A percentile compares a stretch with the other conserved stretches of the same genome.
phyloP scores from a whole-genome alignment of 2,329 filamentous ascomycete genomes.

The Colletotrichum musae region DNA sequence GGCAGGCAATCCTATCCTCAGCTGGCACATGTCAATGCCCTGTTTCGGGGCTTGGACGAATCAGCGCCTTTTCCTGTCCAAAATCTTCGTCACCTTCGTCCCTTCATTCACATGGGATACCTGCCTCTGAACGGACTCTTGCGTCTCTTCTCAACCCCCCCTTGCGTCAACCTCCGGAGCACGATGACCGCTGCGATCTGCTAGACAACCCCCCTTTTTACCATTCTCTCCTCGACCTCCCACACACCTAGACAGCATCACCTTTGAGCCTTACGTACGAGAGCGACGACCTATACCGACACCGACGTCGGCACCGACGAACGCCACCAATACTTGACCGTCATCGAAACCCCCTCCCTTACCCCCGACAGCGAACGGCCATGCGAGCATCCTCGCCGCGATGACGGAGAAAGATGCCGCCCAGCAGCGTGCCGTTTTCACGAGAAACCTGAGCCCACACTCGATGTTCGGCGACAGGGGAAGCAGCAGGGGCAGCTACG shows the following conservation, averaged over 20 bases:
- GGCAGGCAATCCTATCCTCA: conserved; percentile 24
- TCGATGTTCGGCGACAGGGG: conserved; percentile 45
- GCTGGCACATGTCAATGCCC: conserved; percentile 41
- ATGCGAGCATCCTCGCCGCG: conserved; percentile 41
- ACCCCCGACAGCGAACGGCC: conserved; percentile 32
- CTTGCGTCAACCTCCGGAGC: conserved; percentile 26
- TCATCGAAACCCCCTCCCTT: not conserved
- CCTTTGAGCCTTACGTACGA: not conserved
- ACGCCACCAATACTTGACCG: not conserved
- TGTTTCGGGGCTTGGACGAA: conserved; percentile 39
- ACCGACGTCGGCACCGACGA: not conserved
- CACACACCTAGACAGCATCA: not conserved
- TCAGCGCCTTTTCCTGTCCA: conserved; percentile 31
- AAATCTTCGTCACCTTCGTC: conserved; percentile 39
- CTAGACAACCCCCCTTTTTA: conserved; percentile 17
- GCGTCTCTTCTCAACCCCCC: conserved; percentile 16
- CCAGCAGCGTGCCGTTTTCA: conserved; percentile 27
- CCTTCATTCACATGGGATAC: conserved; percentile 40
- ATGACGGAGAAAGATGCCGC: conserved; percentile 44
- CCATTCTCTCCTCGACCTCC: not conserved
- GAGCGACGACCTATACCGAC: conserved; percentile 6
- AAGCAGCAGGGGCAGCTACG: conserved; percentile 57
- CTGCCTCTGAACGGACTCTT: conserved; percentile 17
- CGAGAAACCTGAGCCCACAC: conserved; percentile 35
- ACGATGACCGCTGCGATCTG: conserved; percentile 29